phyloP scores from a whole-genome alignment of 441 rosid genomes.

The Isatis lusitanica region DNA sequence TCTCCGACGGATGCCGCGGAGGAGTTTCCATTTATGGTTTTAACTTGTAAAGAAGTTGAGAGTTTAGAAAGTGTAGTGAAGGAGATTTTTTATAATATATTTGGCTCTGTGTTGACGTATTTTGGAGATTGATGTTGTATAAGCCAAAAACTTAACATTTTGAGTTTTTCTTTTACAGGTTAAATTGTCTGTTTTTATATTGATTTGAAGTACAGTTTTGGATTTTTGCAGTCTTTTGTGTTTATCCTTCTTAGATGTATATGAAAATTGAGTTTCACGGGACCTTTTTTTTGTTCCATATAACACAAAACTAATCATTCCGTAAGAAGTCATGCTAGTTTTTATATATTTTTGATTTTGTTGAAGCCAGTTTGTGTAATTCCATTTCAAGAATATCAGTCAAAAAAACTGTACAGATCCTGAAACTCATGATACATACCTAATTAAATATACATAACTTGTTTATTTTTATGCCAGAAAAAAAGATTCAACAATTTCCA shows the following conservation, averaged over 20 bases:
- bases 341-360: neutral
- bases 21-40: slow-evolving; percentile 20
- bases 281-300: neutral
- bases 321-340: neutral
- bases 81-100: slow-evolving; percentile 5
- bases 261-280: slow-evolving; percentile 10
- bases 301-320: neutral
- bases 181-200: neutral
- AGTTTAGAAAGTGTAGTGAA: slow-evolving; percentile 7
- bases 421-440: no score
- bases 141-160: slow-evolving; percentile 1
- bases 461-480: neutral
- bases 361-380: no score
- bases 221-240: slow-evolving; percentile 3
- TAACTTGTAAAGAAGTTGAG: neutral
- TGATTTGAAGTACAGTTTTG: slow-evolving; percentile 7
- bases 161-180: neutral
- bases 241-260: neutral
- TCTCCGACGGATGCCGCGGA: slow-evolving; percentile 33
- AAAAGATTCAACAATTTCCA: neutral
- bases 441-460: no score
- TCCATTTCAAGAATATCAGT: no score
- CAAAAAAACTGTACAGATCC: no score
- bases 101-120: slow-evolving; percentile 10
- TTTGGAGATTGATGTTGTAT: slow-evolving; percentile 9